Base-by-base conservation (phyloP, 1,284 basidiomycete species). In the Puccinia polysora region DNA sequence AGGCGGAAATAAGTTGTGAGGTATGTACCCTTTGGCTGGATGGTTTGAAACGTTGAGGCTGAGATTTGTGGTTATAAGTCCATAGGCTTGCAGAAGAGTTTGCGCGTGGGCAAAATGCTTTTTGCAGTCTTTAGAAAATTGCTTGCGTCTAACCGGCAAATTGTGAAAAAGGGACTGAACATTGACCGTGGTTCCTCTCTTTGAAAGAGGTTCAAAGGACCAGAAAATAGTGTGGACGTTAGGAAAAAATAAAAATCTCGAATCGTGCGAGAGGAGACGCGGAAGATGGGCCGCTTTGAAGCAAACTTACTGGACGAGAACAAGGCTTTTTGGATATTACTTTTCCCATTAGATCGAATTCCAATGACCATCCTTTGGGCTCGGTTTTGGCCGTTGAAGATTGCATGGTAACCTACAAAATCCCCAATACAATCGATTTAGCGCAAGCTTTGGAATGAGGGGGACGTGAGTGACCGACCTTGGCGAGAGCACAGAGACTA, bases 111-210 rank as follows among this genome's bases (percentile, higher is more conserved):
- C 86, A 78, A 89, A 95, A 77, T 98, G 94, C 50, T 93, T 86
- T 79, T 96, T 97, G 4, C 85, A 83, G 75, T 95, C 94, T 72
- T 90, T 85, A 77, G 93, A 88, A 56, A 97, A 85, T 78, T 97
- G 95, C 78, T 94, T 94, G 6, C 92, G 84, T 2, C 96, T 85
- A 1, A 99, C 96, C 0, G 96, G 92, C 0, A 97, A 83, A 0
- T 88, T 84, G 8, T 83, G 81, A 81, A 98, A 97, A 2, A 97
- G 83, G 10, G 86, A 86, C 0, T 84, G 83, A 2, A 97, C 81
- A 0, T 83, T 83, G 20, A 96, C 84, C 0, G 93, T 96, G 0
- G 95, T 97, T 0, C 96, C 96, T 70, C 88, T 84, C 88, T 96
- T 77, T 14, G 50, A 30, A 49, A 60, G 25, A 50, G 15, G 18